Percentiles rank a stretch among this genome's conserved stretches.
These are phyloP conservation scores for Pistacia integerrima DNA, from an alignment of 345 rosid genomes.

Conservation along the genomic window DNA sequence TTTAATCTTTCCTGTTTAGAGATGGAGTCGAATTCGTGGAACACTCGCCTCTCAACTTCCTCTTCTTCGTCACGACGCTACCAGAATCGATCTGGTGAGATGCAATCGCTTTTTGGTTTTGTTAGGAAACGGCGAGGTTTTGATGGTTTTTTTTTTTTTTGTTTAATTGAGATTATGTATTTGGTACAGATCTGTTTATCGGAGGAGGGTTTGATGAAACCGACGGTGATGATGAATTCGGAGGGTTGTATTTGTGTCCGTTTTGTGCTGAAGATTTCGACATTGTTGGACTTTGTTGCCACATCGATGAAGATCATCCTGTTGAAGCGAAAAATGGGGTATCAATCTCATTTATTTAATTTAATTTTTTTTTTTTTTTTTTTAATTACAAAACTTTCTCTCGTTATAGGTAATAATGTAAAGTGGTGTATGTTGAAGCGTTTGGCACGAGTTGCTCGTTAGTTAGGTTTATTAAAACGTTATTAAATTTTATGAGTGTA, in stretches of 20 bases:
- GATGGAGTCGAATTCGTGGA: constrained; percentile 54
- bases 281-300: constrained; percentile 85
- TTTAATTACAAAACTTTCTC: not conserved
- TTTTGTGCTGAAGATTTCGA: constrained; percentile 86
- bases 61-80: constrained; percentile 38
- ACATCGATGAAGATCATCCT: constrained; percentile 89
- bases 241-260: constrained; percentile 70
- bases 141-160: not conserved
- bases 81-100: constrained; percentile 47
- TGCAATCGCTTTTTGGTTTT: not conserved
- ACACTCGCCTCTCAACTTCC: constrained; percentile 36
- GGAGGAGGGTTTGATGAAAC: constrained; percentile 56
- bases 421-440: no score
- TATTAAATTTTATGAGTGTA: not conserved
- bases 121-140: not conserved
- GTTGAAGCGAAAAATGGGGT: constrained; percentile 86
- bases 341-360: constrained; percentile 3
- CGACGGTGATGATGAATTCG: constrained; percentile 64
- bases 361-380: no score
- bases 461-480: not conserved
- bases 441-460: not conserved
- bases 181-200: constrained; percentile 44
- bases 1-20: not conserved
- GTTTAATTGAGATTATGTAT: not conserved
- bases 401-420: no score